These are phyloP conservation scores for Penicillium samsonianum DNA, from an alignment of 495 filamentous ascomycete species.

Conservation along the genomic window DNA sequence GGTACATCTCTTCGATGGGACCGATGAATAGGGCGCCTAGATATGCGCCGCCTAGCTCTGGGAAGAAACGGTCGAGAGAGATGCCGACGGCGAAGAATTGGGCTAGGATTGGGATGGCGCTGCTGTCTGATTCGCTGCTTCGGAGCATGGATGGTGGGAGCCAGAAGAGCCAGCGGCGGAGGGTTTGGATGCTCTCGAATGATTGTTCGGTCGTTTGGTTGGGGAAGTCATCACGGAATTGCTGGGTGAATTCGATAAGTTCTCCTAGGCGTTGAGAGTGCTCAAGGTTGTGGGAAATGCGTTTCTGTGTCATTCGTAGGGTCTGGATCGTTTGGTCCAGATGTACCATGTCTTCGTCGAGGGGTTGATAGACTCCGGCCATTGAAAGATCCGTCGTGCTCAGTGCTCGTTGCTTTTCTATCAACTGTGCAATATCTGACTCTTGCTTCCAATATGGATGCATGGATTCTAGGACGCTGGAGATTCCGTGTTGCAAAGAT, in stretches of 20 bases:
- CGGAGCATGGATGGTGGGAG: slow-evolving; percentile 76
- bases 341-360: slow-evolving; percentile 66
- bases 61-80: slow-evolving; percentile 85
- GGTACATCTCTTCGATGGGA: slow-evolving; percentile 77
- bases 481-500: slow-evolving; percentile 87
- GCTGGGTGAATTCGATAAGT: slow-evolving; percentile 77
- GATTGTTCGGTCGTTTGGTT: slow-evolving; percentile 74
- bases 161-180: slow-evolving; percentile 95
- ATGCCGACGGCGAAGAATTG: slow-evolving; percentile 90
- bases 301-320: slow-evolving; percentile 69
- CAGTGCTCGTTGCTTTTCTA: slow-evolving; percentile 62
- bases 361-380: slow-evolving; percentile 48
- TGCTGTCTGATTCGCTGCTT: slow-evolving; percentile 42
- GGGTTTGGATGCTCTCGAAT: slow-evolving; percentile 81
- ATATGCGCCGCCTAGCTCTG: slow-evolving; percentile 85
- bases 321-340: slow-evolving; percentile 53
- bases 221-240: slow-evolving; percentile 72
- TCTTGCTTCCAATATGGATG: slow-evolving; percentile 81
- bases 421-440: slow-evolving; percentile 80
- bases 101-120: slow-evolving; percentile 63
- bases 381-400: slow-evolving; percentile 55
- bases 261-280: slow-evolving; percentile 75
- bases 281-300: slow-evolving; percentile 70
- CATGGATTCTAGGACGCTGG: slow-evolving; percentile 88
- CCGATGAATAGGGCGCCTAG: slow-evolving; percentile 74